Base-by-base conservation (phyloP, 169 alveolate species). In the Haemoproteus tartakovskyi region DNA sequence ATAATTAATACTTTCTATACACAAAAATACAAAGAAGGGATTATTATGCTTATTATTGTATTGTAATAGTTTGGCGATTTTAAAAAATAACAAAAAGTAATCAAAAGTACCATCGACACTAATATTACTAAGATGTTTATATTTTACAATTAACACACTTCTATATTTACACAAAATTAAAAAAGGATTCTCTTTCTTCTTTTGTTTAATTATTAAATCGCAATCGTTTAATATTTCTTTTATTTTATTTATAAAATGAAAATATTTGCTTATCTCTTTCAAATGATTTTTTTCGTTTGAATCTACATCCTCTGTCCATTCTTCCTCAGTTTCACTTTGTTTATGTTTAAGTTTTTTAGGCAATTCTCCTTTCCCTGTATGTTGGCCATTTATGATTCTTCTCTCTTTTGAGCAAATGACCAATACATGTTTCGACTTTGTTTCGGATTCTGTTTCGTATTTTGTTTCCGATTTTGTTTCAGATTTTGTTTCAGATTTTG, bases 101-200 rank as follows among this genome's bases (percentile, higher is more conserved):
- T 74, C 52, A 19, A 74, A 45, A 19, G 14, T 74, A 3, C 59
- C 84, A 74, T 38, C 45, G 37, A 57, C 22, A 22, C 37, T 36
- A 5, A 57, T 18, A 48, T 40, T 36, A 38, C 5, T 74, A 36
- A 74, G 54, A 74, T 74, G 18, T 74, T 74, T 74, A 50, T 74
- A 74, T 57, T 74, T 74, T 74, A 74, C 59, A 57, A 74, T 56
- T 46, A 74, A 57, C 43, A 56, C 59, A 27, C 84, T 74, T 57
- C 84, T 56, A 74, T 74, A 74, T 56, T 74, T 74, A 57, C 84
- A 74, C 24, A 74, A 74, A 18, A 26, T 47, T 59, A 74, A 74
- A 47, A 74, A 74, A 16, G 84, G 84, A 9, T 74, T 57, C 29
- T 74, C 84, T 24, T 26, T 56, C 37, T 74, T 74, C 51, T 74